phyloP scores from a whole-genome alignment of 2,329 filamentous ascomycete genomes.

The Epicoccum nigrum region DNA sequence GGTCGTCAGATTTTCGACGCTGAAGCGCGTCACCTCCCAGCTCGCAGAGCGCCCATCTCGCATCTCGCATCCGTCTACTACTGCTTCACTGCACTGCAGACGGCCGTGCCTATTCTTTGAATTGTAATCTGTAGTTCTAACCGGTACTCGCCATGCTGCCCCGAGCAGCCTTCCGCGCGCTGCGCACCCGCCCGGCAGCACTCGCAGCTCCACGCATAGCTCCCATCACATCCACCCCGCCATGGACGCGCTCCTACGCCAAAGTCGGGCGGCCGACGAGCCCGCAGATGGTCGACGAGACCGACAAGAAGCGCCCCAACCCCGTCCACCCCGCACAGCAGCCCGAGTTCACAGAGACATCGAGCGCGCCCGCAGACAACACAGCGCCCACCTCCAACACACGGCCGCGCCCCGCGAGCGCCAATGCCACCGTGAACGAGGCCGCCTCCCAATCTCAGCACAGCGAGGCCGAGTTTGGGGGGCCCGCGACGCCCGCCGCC shows the following conservation, averaged over 20 bases:
- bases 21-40: neutral
- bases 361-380: slow-evolving; percentile 25
- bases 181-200: slow-evolving; percentile 35
- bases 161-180: slow-evolving; percentile 42
- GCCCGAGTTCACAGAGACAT: slow-evolving; percentile 40
- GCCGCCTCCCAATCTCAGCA: slow-evolving; percentile 26
- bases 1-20: slow-evolving; percentile 1
- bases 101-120: neutral
- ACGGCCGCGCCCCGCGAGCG: slow-evolving; percentile 26
- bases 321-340: slow-evolving; percentile 43
- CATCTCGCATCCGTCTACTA: neutral
- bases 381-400: slow-evolving; percentile 24
- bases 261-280: slow-evolving; percentile 17
- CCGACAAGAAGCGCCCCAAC: slow-evolving; percentile 30
- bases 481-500: slow-evolving; percentile 39
- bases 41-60: neutral
- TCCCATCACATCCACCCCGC: neutral
- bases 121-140: neutral
- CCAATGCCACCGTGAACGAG: slow-evolving; percentile 20
- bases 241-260: slow-evolving; percentile 33
- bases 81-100: neutral
- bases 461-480: slow-evolving; percentile 45
- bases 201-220: neutral
- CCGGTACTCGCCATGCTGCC: slow-evolving; percentile 38
- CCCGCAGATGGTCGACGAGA: slow-evolving; percentile 36